phyloP scores from a whole-genome alignment of 257 asterid species.

The Fraxinus anomala region DNA sequence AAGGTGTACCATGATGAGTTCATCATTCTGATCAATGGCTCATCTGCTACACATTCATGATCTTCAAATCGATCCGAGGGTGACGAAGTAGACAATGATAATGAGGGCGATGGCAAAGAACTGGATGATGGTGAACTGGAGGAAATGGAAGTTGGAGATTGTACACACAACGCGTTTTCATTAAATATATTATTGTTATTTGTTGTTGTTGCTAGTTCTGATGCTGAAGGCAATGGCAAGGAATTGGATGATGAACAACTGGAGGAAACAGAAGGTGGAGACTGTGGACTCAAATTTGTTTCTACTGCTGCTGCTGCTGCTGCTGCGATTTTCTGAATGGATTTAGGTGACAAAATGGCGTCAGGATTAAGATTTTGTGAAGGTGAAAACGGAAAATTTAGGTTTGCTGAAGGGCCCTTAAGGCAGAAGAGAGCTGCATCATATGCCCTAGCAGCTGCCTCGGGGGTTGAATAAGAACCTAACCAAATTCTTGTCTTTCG shows the following conservation, averaged over 20 bases:
- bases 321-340: conserved; percentile 66
- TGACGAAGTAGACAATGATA: conserved; percentile 22
- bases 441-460: conserved; percentile 96
- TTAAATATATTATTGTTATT: not conserved
- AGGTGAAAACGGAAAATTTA: conserved; percentile 61
- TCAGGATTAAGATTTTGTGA: conserved; percentile 18
- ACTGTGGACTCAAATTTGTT: not conserved
- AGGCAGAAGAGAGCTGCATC: conserved; percentile 90
- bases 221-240: not conserved
- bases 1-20: conserved; percentile 65
- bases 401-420: conserved; percentile 65
- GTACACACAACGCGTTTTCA: not conserved
- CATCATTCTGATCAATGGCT: conserved; percentile 21
- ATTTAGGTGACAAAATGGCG: conserved; percentile 58
- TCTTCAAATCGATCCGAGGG: conserved; percentile 32
- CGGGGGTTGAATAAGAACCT: conserved; percentile 90
- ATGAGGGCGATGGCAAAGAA: conserved; percentile 29
- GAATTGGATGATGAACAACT: not conserved
- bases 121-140: not conserved
- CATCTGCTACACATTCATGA: conserved; percentile 30
- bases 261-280: not conserved
- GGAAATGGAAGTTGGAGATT: not conserved
- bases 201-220: too few species aligned
- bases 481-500: conserved; percentile 92
- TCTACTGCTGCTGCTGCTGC: conserved; percentile 43